Evolutionary conservation across 306 rosid species (phyloP).

Genomic region (Citrullus mucosospermus): DNA sequence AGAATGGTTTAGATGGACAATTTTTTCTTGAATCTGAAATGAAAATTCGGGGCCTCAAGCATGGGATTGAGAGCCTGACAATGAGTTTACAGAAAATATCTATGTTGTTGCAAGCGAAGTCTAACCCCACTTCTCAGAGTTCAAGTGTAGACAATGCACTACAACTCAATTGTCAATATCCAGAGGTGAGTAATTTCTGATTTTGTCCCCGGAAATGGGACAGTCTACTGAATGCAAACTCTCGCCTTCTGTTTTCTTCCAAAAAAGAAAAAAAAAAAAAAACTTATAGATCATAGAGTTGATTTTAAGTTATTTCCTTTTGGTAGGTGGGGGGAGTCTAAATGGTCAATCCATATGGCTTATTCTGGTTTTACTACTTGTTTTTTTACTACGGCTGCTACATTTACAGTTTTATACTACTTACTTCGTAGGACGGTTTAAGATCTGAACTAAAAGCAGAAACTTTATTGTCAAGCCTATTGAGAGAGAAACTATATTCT

Average conservation of each 20-base stretch:
- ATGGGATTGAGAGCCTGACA: slow-evolving; percentile 50
- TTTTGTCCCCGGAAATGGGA: not conserved
- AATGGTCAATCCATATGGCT: not conserved
- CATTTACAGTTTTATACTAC: slow-evolving; percentile 1
- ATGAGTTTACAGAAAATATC: slow-evolving; percentile 78
- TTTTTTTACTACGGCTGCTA: not conserved
- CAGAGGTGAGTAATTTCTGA: slow-evolving; percentile 44
- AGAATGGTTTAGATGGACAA: slow-evolving; percentile 50
- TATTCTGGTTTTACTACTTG: not conserved
- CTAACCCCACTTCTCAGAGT: slow-evolving; percentile 29
- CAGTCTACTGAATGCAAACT: not conserved
- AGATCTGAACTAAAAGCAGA: slow-evolving; percentile 75
- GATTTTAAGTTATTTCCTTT: not conserved
- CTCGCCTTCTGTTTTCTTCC: too few species aligned
- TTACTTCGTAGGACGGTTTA: slow-evolving; percentile 33
- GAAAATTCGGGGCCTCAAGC: slow-evolving; percentile 65
- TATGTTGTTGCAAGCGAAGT: slow-evolving; percentile 54
- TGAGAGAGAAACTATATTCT: slow-evolving; percentile 70
- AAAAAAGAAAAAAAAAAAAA: too few species aligned
- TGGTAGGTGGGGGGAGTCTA: not conserved
- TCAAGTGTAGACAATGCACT: slow-evolving; percentile 27
- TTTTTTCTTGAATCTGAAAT: slow-evolving; percentile 62
- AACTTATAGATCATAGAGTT: not conserved
- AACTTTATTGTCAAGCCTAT: slow-evolving; percentile 54
- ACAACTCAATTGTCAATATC: slow-evolving; percentile 32